Evolutionary conservation across 2,329 filamentous ascomycete genomes (phyloP).

Genomic region (Pseudogymnoascus sp.): DNA sequence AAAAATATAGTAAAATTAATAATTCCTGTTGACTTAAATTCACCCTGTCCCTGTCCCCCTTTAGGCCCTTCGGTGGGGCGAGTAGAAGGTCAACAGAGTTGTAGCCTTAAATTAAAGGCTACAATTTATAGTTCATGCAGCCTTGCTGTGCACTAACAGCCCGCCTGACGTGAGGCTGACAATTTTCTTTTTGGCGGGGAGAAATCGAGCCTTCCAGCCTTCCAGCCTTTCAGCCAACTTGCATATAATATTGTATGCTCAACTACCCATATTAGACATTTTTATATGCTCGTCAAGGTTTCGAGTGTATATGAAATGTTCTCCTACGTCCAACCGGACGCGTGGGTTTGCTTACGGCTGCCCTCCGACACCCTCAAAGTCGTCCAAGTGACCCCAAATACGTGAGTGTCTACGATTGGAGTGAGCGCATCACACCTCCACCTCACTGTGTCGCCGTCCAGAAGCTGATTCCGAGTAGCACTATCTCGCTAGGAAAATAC

Average conservation of each 20-base stretch:
- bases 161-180: not conserved
- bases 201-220: conserved; percentile 4
- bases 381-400: conserved; percentile 52
- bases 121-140: not conserved
- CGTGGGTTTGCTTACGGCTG: conserved; percentile 52
- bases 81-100: not conserved
- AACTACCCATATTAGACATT: not conserved
- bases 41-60: not conserved
- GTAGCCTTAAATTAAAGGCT: not conserved
- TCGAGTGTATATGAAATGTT: conserved; percentile 20
- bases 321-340: conserved; percentile 44
- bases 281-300: not conserved
- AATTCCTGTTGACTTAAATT: not conserved
- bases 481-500: conserved; percentile 85
- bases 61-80: not conserved
- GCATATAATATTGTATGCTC: not conserved
- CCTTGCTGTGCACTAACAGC: not conserved
- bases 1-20: not conserved
- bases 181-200: conserved; percentile 6
- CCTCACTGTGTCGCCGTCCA: conserved; percentile 15
- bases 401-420: conserved; percentile 36
- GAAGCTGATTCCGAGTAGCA: conserved; percentile 43
- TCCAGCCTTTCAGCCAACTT: not conserved
- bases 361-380: conserved; percentile 51
- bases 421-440: conserved; percentile 17